phyloP scores from a whole-genome alignment of 2,329 filamentous ascomycete genomes.

The Tolypocladium inflatum region DNA sequence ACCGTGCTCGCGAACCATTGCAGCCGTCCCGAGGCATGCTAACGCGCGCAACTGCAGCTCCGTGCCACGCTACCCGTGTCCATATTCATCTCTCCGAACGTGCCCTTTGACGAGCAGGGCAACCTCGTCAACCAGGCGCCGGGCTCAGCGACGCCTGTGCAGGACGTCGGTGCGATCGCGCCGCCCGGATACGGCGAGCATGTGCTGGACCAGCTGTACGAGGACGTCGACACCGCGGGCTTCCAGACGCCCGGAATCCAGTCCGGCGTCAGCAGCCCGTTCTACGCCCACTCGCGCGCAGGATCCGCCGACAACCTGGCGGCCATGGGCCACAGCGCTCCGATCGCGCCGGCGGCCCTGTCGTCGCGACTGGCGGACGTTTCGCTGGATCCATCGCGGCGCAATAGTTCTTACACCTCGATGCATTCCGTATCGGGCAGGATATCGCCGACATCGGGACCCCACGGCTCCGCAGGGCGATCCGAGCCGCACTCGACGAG shows the following conservation, averaged over 20 bases:
- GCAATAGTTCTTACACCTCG: conserved; percentile 37
- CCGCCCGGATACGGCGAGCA: conserved; percentile 93
- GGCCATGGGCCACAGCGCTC: conserved; percentile 27
- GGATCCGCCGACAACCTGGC: conserved; percentile 74
- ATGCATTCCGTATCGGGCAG: conserved; percentile 33
- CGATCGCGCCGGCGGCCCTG: conserved; percentile 39
- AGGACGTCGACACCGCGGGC: conserved; percentile 72
- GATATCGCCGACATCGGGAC: conserved; percentile 30
- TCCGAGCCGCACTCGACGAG: conserved; percentile 34
- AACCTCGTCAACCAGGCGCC: conserved; percentile 59
- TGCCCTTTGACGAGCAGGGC: conserved; percentile 81
- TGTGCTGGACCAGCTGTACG: conserved; percentile 81
- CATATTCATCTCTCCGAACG: conserved; percentile 91
- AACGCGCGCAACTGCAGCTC: conserved; percentile 37
- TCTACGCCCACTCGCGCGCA: conserved; percentile 60
- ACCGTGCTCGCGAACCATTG: background rate
- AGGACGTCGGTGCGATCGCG: conserved; percentile 55
- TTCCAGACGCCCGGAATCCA: conserved; percentile 64
- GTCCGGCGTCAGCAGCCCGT: conserved; percentile 74
- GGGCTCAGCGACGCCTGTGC: conserved; percentile 34
- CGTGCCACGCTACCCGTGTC: conserved; percentile 84
- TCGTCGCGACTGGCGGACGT: conserved; percentile 64
- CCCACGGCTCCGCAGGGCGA: conserved; percentile 23
- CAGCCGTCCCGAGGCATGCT: background rate
- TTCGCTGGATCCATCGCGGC: conserved; percentile 36